A percentile compares a stretch with the other conserved stretches of the same genome.
phyloP scores from a whole-genome alignment of 306 rosid genomes.

The Phaseolus lunatus region DNA sequence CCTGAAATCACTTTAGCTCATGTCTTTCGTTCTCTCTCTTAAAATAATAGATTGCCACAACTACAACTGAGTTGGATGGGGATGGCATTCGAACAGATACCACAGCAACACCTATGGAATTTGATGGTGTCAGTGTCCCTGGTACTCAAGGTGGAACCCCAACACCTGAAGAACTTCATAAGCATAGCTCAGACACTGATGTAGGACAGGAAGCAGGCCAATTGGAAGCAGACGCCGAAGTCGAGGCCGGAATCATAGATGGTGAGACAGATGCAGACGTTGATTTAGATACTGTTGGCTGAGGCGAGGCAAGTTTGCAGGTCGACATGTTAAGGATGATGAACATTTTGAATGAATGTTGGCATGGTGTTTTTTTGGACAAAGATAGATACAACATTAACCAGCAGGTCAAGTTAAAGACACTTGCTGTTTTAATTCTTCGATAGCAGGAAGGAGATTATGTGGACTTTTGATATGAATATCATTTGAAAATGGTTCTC shows the following conservation, averaged over 20 bases:
- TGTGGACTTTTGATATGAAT: background rate
- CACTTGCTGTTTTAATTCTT: background rate
- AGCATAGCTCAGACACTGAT: conserved; percentile 81
- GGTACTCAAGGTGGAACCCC: conserved; percentile 73
- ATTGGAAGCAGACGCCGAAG: conserved; percentile 84
- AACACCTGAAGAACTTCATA: conserved; percentile 76
- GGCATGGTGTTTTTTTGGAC: conserved; percentile 11
- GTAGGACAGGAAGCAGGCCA: conserved; percentile 84
- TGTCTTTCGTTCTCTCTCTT: conserved; percentile 5
- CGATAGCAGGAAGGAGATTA: conserved; percentile 1
- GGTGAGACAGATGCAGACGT: conserved; percentile 82
- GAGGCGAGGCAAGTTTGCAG: conserved; percentile 31
- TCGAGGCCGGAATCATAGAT: conserved; percentile 80
- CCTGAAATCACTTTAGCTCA: conserved; percentile 9
- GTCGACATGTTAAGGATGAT: conserved; percentile 10
- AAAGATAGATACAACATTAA: conserved; percentile 26
- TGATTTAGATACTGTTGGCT: conserved; percentile 73
- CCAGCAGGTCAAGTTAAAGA: conserved; percentile 1
- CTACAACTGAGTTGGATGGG: conserved; percentile 74
- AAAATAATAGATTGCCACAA: conserved; percentile 59
- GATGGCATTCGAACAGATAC: conserved; percentile 70
- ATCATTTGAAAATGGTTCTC: conserved; percentile 5
- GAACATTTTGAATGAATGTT: conserved; percentile 23
- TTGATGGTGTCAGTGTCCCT: conserved; percentile 53
- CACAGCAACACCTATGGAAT: conserved; percentile 65